Evolutionary conservation across 345 rosid genomes (phyloP).

Genomic region (Eucalyptus melliodora): DNA sequence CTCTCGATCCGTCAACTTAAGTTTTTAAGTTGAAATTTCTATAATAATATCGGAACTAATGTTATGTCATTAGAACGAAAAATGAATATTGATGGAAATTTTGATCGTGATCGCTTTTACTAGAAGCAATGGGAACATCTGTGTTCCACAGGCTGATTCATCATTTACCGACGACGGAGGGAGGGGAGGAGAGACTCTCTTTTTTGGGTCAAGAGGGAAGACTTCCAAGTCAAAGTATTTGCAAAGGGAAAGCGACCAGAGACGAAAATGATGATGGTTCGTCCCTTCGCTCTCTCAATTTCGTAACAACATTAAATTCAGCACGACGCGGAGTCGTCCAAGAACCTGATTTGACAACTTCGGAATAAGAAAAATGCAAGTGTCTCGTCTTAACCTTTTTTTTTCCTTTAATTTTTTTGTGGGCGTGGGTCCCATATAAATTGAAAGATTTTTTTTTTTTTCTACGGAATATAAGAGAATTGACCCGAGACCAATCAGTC

Average conservation of each 20-base stretch:
- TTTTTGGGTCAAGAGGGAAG: conserved; percentile 1
- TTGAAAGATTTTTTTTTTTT: not conserved
- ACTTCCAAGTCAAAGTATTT: conserved; percentile 17
- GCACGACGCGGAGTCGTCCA: not conserved
- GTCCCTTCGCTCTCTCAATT: not conserved
- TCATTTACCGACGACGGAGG: not conserved
- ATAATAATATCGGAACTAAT: accelerated
- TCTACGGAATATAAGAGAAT: not conserved
- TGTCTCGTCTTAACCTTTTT: not conserved
- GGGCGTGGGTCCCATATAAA: not conserved
- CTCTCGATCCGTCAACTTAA: accelerated
- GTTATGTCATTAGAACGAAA: accelerated
- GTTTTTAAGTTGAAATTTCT: too few relatives aligned
- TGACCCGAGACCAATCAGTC: not conserved
- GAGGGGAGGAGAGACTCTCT: not conserved
- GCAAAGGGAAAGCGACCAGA: not conserved
- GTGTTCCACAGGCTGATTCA: not conserved
- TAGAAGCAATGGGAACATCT: not conserved
- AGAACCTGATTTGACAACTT: not conserved
- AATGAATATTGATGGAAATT: not conserved
- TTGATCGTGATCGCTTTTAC: not conserved
- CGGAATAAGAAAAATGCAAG: not conserved
- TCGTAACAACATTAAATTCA: not conserved
- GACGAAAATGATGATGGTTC: not conserved
- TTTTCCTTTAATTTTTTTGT: not conserved